These are phyloP conservation scores for Solanum phureja DNA, from an alignment of 257 asterid genomes.

Conservation along the genomic window DNA sequence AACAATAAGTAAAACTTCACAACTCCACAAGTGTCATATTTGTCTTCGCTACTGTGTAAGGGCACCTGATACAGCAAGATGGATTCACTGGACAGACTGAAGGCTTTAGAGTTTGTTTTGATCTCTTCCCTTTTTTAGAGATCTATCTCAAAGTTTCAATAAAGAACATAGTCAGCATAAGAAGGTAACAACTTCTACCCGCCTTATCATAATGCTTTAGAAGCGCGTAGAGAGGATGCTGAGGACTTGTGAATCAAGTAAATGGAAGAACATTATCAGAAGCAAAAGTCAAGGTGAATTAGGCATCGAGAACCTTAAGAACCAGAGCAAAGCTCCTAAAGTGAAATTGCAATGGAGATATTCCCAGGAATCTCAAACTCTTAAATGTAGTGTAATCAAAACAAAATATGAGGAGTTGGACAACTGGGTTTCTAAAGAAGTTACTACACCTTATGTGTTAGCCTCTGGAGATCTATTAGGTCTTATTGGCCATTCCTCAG, in stretches of 20 bases:
- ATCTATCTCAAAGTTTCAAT: background rate
- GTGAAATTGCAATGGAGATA: background rate
- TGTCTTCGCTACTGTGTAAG: background rate
- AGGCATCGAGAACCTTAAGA: background rate
- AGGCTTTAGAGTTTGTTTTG: background rate
- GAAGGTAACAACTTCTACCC: background rate
- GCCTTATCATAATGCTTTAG: background rate
- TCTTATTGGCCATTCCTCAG: background rate
- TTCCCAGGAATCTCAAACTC: background rate
- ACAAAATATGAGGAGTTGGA: background rate
- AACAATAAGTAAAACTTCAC: background rate
- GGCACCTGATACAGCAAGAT: background rate
- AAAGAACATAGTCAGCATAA: background rate
- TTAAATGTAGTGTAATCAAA: background rate
- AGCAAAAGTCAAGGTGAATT: background rate
- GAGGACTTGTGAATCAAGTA: background rate
- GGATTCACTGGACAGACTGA: background rate
- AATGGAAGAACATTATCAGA: background rate
- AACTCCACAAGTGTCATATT: background rate
- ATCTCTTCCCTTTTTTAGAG: background rate
- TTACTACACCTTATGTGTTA: background rate
- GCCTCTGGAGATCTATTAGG: background rate
- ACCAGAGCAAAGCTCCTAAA: background rate
- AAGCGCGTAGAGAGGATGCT: background rate
- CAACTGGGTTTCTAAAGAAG: background rate